phyloP scores from a whole-genome alignment of 306 rosid species.

The Begonia masoniana region DNA sequence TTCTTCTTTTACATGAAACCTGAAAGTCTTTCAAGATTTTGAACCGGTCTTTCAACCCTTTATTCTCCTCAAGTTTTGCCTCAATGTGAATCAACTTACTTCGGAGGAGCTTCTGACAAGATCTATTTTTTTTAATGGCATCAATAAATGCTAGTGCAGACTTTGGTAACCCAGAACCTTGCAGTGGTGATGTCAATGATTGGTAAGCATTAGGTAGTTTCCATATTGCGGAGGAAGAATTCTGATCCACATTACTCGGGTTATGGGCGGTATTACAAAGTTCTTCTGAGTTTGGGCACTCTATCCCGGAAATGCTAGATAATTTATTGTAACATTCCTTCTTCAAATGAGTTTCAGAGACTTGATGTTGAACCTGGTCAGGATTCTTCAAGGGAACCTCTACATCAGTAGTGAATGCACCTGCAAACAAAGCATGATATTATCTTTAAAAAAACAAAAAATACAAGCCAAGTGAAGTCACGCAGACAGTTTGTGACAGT shows the following conservation, averaged over 20 bases:
- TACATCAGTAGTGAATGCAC: constrained; percentile 9
- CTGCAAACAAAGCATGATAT: constrained; percentile 11
- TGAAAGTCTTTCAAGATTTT: constrained; percentile 77
- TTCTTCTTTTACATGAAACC: constrained; percentile 49
- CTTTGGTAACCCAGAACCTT: constrained; percentile 41
- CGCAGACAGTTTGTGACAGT: no score
- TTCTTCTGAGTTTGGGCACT: constrained; percentile 15
- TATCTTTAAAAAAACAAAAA: constrained; percentile 1
- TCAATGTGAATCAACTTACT: constrained; percentile 53
- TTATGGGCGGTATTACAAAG: constrained; percentile 6
- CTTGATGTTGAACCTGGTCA: constrained; percentile 24
- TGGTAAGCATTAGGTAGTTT: constrained; percentile 16
- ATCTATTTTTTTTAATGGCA: constrained; percentile 71
- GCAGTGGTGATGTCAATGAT: constrained; percentile 19
- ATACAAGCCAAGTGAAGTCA: no score
- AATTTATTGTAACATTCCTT: constrained; percentile 18
- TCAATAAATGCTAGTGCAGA: constrained; percentile 51
- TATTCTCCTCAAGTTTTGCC: constrained; percentile 77
- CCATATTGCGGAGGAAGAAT: constrained; percentile 12
- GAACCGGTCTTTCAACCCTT: constrained; percentile 33
- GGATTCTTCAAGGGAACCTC: constrained; percentile 14
- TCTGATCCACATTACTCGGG: constrained; percentile 16
- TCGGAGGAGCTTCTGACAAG: constrained; percentile 48
- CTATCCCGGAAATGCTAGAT: constrained; percentile 7
- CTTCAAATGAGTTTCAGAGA: constrained; percentile 12